Percentiles rank a stretch among this genome's conserved stretches.
Conservation (phyloP, 2,329 filamentous ascomycete species). For the Fusarium siculi region DNA sequence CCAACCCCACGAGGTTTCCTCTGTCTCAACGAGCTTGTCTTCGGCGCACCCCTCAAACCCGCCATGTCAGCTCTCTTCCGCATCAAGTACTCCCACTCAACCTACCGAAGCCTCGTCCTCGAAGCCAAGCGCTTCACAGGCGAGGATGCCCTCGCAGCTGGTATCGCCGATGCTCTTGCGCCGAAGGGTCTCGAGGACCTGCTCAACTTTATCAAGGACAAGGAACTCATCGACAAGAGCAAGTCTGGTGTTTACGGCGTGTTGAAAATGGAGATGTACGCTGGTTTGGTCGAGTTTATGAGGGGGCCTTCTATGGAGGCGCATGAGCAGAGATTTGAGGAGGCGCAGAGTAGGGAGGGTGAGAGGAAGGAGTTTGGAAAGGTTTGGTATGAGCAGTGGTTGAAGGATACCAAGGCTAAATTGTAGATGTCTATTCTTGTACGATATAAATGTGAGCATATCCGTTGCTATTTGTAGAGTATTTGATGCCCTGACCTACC, state of each 20-base stretch:
- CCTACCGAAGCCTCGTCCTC: slow-evolving; percentile 74
- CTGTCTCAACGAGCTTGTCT: slow-evolving; percentile 84
- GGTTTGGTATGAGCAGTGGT: slow-evolving; percentile 62
- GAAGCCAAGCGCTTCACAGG: slow-evolving; percentile 77
- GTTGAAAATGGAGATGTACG: slow-evolving; percentile 81
- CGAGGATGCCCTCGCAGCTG: slow-evolving; percentile 69
- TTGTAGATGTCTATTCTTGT: slow-evolving; percentile 38
- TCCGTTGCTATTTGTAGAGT: neutral
- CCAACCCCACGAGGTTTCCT: slow-evolving; percentile 76
- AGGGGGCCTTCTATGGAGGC: slow-evolving; percentile 60
- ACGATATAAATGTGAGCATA: neutral
- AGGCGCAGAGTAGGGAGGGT: slow-evolving; percentile 52
- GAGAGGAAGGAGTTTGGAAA: slow-evolving; percentile 56
- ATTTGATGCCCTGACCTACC: neutral
- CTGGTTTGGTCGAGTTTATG: slow-evolving; percentile 70
- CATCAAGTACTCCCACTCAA: slow-evolving; percentile 68
- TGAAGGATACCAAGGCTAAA: slow-evolving; percentile 55
- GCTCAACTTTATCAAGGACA: slow-evolving; percentile 67
- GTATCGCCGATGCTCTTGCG: slow-evolving; percentile 75
- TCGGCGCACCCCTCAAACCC: slow-evolving; percentile 78
- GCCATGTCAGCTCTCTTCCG: slow-evolving; percentile 81
- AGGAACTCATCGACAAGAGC: slow-evolving; percentile 69
- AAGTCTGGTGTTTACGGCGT: slow-evolving; percentile 74
- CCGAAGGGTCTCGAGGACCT: slow-evolving; percentile 69
- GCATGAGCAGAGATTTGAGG: slow-evolving; percentile 61